Percentiles rank a stretch among this genome's conserved stretches.
Evolutionary conservation across 352 stramenopile species (phyloP).

Genomic region (Phytophthora citricola): DNA sequence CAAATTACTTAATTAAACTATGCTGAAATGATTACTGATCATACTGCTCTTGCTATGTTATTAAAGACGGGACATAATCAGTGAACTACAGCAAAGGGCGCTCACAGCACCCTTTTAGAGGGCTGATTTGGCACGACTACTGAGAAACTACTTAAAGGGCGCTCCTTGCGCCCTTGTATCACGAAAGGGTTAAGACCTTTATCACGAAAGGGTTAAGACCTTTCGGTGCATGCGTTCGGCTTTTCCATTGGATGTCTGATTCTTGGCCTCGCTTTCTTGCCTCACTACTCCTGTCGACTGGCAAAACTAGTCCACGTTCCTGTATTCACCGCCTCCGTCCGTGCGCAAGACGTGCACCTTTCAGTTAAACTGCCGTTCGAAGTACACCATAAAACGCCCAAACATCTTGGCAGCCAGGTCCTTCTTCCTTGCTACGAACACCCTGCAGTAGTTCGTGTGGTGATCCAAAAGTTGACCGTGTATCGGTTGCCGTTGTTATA

Average conservation of each 20-base stretch:
- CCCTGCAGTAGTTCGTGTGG: constrained; percentile 12
- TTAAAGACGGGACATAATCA: background rate
- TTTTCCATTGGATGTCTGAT: constrained; percentile 38
- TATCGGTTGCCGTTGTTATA: constrained; percentile 14
- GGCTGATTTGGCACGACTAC: no score
- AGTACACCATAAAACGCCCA: constrained; percentile 7
- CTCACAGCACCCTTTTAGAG: no score
- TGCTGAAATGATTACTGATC: no score
- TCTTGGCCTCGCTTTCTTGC: constrained; percentile 27
- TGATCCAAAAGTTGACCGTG: constrained; percentile 24
- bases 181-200: constrained; percentile 10
- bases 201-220: background rate
- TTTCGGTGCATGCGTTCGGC: constrained; percentile 40
- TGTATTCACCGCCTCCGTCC: constrained; percentile 33
- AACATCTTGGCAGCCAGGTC: constrained; percentile 10
- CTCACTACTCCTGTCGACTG: constrained; percentile 12
- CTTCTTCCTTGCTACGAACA: constrained; percentile 21
- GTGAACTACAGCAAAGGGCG: no score
- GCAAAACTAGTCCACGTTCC: constrained; percentile 33
- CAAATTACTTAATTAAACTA: no score
- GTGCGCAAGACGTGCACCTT: constrained; percentile 11
- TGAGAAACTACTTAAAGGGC: no score
- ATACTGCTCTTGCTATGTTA: background rate
- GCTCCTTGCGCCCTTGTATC: no score
- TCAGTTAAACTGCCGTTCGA: constrained; percentile 10